Evolutionary conservation across 352 stramenopile species (phyloP).

Genomic region (Peronospora belbahrii): DNA sequence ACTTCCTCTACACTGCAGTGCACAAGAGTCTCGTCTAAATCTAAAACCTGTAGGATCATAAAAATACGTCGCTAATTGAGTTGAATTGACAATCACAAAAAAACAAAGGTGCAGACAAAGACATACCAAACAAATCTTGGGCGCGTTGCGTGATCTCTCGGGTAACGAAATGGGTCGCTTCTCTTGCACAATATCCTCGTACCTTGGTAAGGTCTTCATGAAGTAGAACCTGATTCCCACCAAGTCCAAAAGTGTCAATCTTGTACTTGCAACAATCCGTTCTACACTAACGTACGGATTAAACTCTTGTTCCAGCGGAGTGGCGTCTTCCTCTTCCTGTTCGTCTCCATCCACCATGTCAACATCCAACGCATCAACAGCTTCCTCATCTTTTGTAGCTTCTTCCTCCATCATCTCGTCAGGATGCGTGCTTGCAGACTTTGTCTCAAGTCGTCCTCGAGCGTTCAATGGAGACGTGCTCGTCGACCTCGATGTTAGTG

Average conservation of each 20-base stretch:
- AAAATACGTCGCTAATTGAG: neutral
- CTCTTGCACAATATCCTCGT: constrained; percentile 56
- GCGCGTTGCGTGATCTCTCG: constrained; percentile 38
- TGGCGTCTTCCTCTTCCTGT: constrained; percentile 30
- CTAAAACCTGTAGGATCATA: constrained; percentile 60
- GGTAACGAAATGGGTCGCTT: constrained; percentile 50
- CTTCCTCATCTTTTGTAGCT: constrained; percentile 15
- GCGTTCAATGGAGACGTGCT: constrained; percentile 30
- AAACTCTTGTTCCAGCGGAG: constrained; percentile 53
- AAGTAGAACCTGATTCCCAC: constrained; percentile 68
- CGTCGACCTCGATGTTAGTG: constrained; percentile 29
- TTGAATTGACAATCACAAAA: neutral
- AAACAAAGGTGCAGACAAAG: neutral
- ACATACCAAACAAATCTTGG: constrained; percentile 54
- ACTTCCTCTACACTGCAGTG: constrained; percentile 97
- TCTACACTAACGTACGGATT: constrained; percentile 51
- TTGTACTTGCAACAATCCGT: neutral
- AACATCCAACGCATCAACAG: neutral
- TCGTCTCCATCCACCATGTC: constrained; percentile 23
- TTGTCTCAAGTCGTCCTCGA: constrained; percentile 26
- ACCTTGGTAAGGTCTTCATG: constrained; percentile 80
- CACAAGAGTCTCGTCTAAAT: constrained; percentile 99
- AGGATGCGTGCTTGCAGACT: constrained; percentile 17
- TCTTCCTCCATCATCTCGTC: constrained; percentile 27
- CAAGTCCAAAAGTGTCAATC: neutral